Evolutionary conservation across 1,284 basidiomycete species (phyloP).

Genomic region (Megacollybia platyphylla): DNA sequence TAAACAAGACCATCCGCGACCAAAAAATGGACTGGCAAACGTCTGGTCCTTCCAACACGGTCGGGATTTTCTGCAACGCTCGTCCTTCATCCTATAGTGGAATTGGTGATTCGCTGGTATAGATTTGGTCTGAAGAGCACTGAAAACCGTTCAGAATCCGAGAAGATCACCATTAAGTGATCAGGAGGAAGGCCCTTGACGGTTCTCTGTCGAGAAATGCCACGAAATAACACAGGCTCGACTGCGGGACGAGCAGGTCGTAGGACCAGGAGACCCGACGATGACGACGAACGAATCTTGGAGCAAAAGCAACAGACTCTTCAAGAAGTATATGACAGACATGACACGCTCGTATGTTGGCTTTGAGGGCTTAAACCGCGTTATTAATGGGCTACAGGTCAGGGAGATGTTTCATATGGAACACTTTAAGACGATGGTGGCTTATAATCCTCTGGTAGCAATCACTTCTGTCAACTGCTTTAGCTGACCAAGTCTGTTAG

Average conservation of each 20-base stretch:
- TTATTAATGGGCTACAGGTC: conserved; percentile 29
- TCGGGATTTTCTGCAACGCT: neutral
- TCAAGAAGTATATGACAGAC: conserved; percentile 45
- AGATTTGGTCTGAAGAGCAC: conserved; percentile 30
- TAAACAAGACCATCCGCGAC: conserved; percentile 1
- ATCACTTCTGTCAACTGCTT: conserved; percentile 10
- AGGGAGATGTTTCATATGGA: conserved; percentile 82
- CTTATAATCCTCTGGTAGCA: conserved; percentile 59
- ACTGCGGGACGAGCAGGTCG: conserved; percentile 6
- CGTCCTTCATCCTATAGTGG: neutral
- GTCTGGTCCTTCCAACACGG: conserved; percentile 1
- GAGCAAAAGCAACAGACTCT: conserved; percentile 46
- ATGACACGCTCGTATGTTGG: conserved; percentile 62
- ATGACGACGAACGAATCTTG: conserved; percentile 14
- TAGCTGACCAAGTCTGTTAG: conserved; percentile 20
- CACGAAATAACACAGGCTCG: neutral
- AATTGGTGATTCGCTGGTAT: neutral
- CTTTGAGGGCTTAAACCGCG: conserved; percentile 3
- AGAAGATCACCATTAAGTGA: conserved; percentile 30
- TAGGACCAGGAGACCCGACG: conserved; percentile 4
- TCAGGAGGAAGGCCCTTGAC: neutral
- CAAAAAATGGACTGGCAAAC: conserved; percentile 4
- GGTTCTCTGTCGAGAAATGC: neutral
- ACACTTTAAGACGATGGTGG: conserved; percentile 59
- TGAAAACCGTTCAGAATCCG: conserved; percentile 43